Evolutionary conservation across 495 filamentous ascomycete genomes (phyloP), one percentile per base, ranked within the genome.

Genomic region (Penicillium waksmanii): DNA sequence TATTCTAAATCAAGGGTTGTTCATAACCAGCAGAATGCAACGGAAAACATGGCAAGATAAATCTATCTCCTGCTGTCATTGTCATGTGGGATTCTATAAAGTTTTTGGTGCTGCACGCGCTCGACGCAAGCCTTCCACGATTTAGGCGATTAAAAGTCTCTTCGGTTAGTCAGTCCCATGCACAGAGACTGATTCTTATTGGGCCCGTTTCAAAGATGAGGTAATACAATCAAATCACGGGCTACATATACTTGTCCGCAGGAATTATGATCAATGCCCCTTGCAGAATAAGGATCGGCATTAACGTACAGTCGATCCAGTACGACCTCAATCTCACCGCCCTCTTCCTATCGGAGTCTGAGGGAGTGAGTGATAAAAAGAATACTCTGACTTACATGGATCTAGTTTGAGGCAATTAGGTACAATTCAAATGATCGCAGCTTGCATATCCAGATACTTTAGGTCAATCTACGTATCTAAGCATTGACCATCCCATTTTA

Each of bases 241-340:
- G 46, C 9, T 48, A 25, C 23, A 23, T 12, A 1, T 11, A 9
- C 23, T 6, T 13, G 1, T 5, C 9, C 19, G 21, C 23, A n/a
- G 21, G 21, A 5, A 27, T 11, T 19, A 13, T 11, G 23, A 25
- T n/a, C 46, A 44, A 19, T 9, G 21, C 7, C 46, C 46, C 46
- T 48, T 48, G 46, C 46, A 48, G 46, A 27, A 27, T 27, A 10
- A 3, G 23, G 46, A 48, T 48, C 46, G 9, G 11, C 46, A n/a
- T 21, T 27, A 25, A 48, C 8, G 8, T 25, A 27, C 46, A 25
- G 21, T 27, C 15, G 21, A 48, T 13, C 11, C 2, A 48, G 7
- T 12, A 27, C 46, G 4, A 48, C 15, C 46, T 48, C 19, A n/a
- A 48, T 25, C 23, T 25, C 46, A 48, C 46, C 46, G 46, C 46